Base-by-base conservation (phyloP, 257 asterid genomes). In the Plantago major region DNA sequence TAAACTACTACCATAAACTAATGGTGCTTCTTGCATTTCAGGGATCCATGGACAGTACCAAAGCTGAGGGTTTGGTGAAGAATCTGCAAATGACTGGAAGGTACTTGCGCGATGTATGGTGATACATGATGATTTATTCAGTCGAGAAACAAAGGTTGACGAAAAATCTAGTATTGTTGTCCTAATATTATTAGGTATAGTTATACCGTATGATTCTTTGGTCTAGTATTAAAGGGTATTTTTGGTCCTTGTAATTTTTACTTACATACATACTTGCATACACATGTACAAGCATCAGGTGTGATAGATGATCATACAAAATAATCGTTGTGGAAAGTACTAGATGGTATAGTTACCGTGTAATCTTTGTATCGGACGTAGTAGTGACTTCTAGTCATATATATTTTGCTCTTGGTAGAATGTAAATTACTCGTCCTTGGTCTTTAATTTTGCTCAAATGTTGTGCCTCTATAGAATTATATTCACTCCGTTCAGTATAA, bases 31-130 rank as follows among this genome's bases (percentile, higher is more conserved):
- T 46, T 0, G 48, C 8, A 13, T 56, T 58, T 15, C 81, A 83
- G 90, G 90, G 90, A 68, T 78, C 90, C 42, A 54, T 83, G 64
- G 86, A 78, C 78, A 78, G 62, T 75, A 77, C 86, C 16, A 75
- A 83, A 67, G 76, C 90, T 0, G 90, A 83, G 79, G 79, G 86
- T 79, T 59, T 80, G 10, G 90, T 83, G 68, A 83, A 83, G 82
- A 80, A 80, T 71, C 79, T 83, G 71, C 90, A 83, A 50, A 75
- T 73, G 82, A 60, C 52, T 0, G 86, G 86, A 61, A 69, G 90
- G 33, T 83, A 83, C 52, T 42, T 83, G 77, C 82, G 86, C 2
- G 90, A 83, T 9, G 84, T 80, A 6, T 83, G 90, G 90, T 83
- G 63, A 80, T 33, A 33, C 40, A 33, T 33, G 40, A 33, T 65